Conservation (phyloP, 2,329 filamentous ascomycete species). For the Torrubiellomyces zombiae region DNA sequence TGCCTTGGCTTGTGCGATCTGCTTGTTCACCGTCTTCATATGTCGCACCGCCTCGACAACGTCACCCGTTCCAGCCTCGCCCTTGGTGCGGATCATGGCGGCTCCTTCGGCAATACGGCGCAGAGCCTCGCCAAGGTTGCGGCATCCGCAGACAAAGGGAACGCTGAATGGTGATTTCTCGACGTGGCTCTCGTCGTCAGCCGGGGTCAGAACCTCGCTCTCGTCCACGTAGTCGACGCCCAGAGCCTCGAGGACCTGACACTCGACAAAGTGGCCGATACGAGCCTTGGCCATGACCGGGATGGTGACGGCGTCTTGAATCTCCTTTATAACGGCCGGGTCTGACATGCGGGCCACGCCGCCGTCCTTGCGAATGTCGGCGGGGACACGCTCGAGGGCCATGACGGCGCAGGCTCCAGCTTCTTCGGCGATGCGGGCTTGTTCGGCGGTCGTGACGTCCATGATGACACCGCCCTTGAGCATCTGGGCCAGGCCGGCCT, state of each 20-base stretch:
- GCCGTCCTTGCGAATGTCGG: constrained; percentile 83
- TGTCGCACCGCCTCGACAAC: constrained; percentile 93
- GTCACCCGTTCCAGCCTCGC: constrained; percentile 92
- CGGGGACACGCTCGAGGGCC: constrained; percentile 93
- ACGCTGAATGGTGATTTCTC: constrained; percentile 69
- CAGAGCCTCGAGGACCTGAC: constrained; percentile 90
- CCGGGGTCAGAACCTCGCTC: constrained; percentile 90
- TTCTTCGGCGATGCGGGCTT: constrained; percentile 94
- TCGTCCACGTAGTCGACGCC: constrained; percentile 98
- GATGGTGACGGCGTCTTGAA: constrained; percentile 87
- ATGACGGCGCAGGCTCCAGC: constrained; percentile 93
- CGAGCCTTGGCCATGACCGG: constrained; percentile 98
- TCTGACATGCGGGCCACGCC: constrained; percentile 96
- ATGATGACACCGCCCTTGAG: constrained; percentile 98
- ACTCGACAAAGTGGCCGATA: constrained; percentile 96
- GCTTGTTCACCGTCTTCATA: constrained; percentile 75
- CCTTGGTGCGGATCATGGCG: constrained; percentile 98
- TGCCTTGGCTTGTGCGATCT: constrained; percentile 66
- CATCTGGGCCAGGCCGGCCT: constrained; percentile 93
- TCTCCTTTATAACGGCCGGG: constrained; percentile 84
- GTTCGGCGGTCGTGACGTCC: constrained; percentile 89
- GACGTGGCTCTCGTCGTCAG: constrained; percentile 81
- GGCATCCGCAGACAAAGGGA: constrained; percentile 93
- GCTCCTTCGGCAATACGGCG: constrained; percentile 83
- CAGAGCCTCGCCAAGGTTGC: constrained; percentile 85